These are phyloP conservation scores for Tuber melanosporum DNA, from an alignment of 495 filamentous ascomycete genomes.

Conservation along the genomic window DNA sequence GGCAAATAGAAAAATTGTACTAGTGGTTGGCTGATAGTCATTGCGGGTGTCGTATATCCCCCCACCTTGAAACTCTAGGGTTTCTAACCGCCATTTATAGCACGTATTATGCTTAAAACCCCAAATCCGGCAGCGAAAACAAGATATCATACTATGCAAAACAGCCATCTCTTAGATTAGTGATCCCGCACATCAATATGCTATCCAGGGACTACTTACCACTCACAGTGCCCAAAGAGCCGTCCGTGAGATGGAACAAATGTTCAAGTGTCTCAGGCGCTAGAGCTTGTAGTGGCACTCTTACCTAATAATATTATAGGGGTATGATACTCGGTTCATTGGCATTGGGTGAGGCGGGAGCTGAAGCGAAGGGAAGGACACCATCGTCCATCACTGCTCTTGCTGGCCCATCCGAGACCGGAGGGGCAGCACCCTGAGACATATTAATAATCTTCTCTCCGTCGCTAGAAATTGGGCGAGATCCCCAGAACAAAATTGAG, in stretches of 20 bases:
- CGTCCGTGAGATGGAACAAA: neutral
- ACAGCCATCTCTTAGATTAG: neutral
- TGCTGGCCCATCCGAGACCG: neutral
- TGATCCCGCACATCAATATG: neutral
- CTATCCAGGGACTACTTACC: neutral
- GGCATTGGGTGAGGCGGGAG: neutral
- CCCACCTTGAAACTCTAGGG: neutral
- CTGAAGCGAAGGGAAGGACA: neutral
- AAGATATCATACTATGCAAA: neutral
- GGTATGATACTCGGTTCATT: neutral
- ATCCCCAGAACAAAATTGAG: neutral
- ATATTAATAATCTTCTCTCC: neutral
- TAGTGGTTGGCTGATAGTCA: conserved; percentile 40
- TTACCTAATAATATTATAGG: neutral
- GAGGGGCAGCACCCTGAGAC: neutral
- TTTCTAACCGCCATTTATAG: neutral
- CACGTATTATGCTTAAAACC: neutral
- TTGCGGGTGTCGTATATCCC: neutral
- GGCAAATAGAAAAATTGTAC: conserved; percentile 77
- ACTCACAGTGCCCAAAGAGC: neutral
- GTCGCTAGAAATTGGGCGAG: neutral
- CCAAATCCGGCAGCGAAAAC: neutral
- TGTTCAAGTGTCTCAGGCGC: neutral
- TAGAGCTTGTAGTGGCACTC: neutral
- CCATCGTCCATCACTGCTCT: neutral